Conservation (phyloP, 305 asterid species). For the Striga hermonthica region DNA sequence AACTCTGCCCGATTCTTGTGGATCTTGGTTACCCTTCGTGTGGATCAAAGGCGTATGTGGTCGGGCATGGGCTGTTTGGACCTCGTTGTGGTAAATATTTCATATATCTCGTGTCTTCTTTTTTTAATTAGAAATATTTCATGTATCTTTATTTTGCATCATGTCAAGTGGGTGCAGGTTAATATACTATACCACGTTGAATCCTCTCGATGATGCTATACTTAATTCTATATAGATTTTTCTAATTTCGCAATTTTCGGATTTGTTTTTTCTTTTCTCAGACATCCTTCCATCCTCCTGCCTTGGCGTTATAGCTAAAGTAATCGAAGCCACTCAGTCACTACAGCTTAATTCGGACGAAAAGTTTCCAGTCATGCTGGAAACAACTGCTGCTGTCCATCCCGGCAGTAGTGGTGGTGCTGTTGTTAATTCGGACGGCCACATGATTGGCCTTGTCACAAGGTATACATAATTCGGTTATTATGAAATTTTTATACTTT, state of each 20-base stretch:
- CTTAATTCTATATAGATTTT: not conserved
- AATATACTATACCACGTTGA: not conserved
- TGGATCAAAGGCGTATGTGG: conserved; percentile 83
- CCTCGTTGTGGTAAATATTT: conserved; percentile 80
- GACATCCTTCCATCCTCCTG: conserved; percentile 87
- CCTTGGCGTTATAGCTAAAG: conserved; percentile 83
- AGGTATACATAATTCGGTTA: conserved; percentile 50
- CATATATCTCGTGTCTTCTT: not conserved
- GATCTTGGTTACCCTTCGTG: conserved; percentile 63
- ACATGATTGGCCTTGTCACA: conserved; percentile 90
- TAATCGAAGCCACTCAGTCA: conserved; percentile 65
- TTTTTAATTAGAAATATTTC: too few relatives aligned
- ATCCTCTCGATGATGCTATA: not conserved
- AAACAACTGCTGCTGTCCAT: conserved; percentile 97
- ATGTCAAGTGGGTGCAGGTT: not conserved
- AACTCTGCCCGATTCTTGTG: conserved; percentile 60
- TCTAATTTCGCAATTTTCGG: not conserved
- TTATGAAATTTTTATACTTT: too few relatives aligned
- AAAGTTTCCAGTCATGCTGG: conserved; percentile 84
- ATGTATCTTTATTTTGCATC: too few relatives aligned
- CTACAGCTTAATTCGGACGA: conserved; percentile 29
- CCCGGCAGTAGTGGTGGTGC: conserved; percentile 99
- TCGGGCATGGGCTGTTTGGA: conserved; percentile 94
- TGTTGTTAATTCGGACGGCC: conserved; percentile 76
- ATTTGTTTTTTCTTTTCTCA: conserved; percentile 32